Conservation (phyloP, 306 rosid genomes). For the Heteromeles arbutifolia region DNA sequence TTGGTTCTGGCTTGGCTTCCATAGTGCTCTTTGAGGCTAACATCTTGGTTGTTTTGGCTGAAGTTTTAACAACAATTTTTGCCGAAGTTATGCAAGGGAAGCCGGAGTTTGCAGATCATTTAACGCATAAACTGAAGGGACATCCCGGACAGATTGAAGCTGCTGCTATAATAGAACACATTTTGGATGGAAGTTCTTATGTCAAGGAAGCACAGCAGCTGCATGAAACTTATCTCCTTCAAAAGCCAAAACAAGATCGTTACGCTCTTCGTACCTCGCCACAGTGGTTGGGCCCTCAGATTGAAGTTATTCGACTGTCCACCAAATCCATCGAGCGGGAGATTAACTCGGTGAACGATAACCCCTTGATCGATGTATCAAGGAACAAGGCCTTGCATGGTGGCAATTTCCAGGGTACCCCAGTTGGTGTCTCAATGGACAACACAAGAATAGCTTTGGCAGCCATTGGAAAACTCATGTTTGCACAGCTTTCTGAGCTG, state of each 20-base stretch:
- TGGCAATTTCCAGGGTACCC: constrained; percentile 37
- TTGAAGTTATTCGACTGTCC: constrained; percentile 31
- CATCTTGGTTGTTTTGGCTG: constrained; percentile 27
- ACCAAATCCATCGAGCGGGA: constrained; percentile 40
- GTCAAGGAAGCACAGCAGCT: constrained; percentile 24
- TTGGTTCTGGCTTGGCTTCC: constrained; percentile 39
- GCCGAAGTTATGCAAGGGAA: constrained; percentile 41
- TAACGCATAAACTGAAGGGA: constrained; percentile 32
- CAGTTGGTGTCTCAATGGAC: constrained; percentile 40
- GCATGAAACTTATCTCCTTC: constrained; percentile 14
- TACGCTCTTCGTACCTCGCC: constrained; percentile 50
- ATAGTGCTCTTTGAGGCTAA: constrained; percentile 30
- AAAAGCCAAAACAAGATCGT: constrained; percentile 39
- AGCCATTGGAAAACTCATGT: constrained; percentile 33
- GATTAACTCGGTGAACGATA: constrained; percentile 39
- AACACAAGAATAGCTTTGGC: constrained; percentile 41
- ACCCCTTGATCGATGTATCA: constrained; percentile 29
- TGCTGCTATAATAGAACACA: constrained; percentile 41
- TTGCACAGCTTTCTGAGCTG: constrained; percentile 32
- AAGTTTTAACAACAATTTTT: constrained; percentile 31
- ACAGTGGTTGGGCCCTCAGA: constrained; percentile 47
- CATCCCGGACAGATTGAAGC: constrained; percentile 44
- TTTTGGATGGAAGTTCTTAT: constrained; percentile 34
- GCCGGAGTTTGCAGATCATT: constrained; percentile 28
- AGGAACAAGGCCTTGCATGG: constrained; percentile 42